Evolutionary conservation across 2,329 filamentous ascomycete genomes (phyloP).

Genomic region (Leptographium wingfieldii): DNA sequence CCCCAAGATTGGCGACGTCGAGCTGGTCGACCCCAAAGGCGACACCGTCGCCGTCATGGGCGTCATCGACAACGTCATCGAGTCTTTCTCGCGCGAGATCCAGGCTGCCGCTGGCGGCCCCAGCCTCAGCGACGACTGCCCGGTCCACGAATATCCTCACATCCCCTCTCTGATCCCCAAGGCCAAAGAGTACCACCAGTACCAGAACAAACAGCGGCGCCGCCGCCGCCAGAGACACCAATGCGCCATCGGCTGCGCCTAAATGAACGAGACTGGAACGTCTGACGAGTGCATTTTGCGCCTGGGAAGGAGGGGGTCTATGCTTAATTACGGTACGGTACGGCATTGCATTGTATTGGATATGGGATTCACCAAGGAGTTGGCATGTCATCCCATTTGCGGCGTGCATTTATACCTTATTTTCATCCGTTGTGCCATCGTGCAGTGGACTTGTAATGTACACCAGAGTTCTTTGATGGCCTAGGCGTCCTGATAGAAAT

Average conservation of each 20-base stretch:
- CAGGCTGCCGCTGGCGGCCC: neutral
- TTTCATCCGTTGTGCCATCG: neutral
- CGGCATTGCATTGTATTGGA: neutral
- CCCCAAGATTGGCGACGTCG: conserved; percentile 13
- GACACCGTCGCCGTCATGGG: conserved; percentile 11
- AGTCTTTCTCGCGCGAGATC: conserved; percentile 15
- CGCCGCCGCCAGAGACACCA: conserved; percentile 2
- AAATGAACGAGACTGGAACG: neutral
- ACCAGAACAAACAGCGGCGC: conserved; percentile 1
- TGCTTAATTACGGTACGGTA: neutral
- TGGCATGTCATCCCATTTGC: neutral
- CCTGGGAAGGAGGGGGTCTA: neutral
- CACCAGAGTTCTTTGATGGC: neutral
- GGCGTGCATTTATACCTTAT: neutral
- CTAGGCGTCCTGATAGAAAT: neutral
- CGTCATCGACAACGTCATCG: conserved; percentile 14
- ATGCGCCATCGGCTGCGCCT: conserved; percentile 7
- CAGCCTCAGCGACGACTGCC: conserved; percentile 1
- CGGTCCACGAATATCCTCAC: conserved; percentile 1
- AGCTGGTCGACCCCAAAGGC: conserved; percentile 19
- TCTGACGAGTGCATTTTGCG: too few relatives aligned
- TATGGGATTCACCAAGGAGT: neutral
- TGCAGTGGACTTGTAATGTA: neutral
- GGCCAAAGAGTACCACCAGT: conserved; percentile 10
- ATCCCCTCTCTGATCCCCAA: conserved; percentile 13